Evolutionary conservation across 192 early-diverging fungal species (phyloP).

Genomic region (Backusella liffmaniae): DNA sequence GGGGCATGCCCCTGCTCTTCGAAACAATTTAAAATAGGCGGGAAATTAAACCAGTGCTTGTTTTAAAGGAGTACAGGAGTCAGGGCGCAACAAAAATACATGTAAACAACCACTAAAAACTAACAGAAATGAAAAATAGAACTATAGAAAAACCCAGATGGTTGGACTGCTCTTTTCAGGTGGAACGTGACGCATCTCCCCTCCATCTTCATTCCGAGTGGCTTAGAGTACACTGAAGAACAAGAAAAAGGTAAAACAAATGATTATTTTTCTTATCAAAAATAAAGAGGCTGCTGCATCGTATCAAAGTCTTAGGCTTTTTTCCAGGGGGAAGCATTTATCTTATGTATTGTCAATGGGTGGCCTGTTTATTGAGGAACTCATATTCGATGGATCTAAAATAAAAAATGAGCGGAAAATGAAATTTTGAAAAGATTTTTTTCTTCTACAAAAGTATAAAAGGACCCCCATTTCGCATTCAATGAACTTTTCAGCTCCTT

Average conservation of each 20-base stretch:
- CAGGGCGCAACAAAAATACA: not conserved
- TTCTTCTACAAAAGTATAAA: constrained; percentile 15
- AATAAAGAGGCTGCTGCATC: not conserved
- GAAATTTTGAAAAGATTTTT: not conserved
- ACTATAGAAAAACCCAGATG: not conserved
- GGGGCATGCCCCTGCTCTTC: not conserved
- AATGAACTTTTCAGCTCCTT: constrained; percentile 32
- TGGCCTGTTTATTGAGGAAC: not conserved
- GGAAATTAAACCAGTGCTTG: not conserved
- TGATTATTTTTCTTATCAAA: not conserved
- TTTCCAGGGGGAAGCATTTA: not conserved
- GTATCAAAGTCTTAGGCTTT: not conserved
- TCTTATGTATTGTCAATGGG: not conserved
- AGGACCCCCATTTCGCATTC: not conserved
- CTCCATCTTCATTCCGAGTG: not conserved
- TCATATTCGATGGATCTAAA: not conserved
- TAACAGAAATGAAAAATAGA: not conserved
- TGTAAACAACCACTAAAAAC: too few species aligned
- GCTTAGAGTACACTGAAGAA: not conserved
- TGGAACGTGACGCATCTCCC: not conserved
- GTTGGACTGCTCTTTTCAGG: not conserved
- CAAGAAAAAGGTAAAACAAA: not conserved
- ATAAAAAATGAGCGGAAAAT: not conserved
- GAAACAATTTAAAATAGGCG: not conserved
- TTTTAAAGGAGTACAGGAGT: not conserved